Conservation (phyloP, 2,329 filamentous ascomycete species). For the Phyllosticta paracitricarpa region DNA sequence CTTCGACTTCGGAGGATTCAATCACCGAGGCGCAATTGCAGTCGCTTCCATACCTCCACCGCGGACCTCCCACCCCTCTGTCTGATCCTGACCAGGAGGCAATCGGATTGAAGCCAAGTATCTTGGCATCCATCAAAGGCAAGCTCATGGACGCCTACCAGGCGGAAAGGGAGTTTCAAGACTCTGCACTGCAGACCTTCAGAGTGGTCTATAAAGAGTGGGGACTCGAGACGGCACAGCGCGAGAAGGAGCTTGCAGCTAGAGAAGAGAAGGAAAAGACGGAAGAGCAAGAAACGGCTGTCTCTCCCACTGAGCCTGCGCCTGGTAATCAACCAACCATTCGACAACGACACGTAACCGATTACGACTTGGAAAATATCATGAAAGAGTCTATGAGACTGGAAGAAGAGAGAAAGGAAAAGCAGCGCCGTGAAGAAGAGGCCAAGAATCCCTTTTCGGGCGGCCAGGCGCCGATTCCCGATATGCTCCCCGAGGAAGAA, state of each 20-base stretch:
- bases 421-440: constrained; percentile 42
- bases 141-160: constrained; percentile 25
- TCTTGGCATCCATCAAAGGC: constrained; percentile 27
- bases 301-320: constrained; percentile 28
- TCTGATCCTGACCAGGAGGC: constrained; percentile 34
- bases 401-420: constrained; percentile 60
- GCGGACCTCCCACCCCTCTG: constrained; percentile 33
- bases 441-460: constrained; percentile 60
- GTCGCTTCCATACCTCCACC: constrained; percentile 36
- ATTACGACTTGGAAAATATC: constrained; percentile 58
- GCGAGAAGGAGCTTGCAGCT: constrained; percentile 29
- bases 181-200: constrained; percentile 25
- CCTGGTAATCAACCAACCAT: constrained; percentile 43
- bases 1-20: constrained; percentile 12
- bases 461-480: constrained; percentile 61
- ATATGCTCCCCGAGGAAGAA: constrained; percentile 55
- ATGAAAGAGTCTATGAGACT: constrained; percentile 53
- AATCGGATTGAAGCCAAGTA: constrained; percentile 23
- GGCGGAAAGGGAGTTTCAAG: constrained; percentile 19
- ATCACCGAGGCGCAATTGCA: constrained; percentile 31
- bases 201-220: constrained; percentile 30
- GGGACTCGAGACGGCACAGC: constrained; percentile 28
- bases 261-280: constrained; percentile 24
- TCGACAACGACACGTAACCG: constrained; percentile 47
- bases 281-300: constrained; percentile 24